Evolutionary conservation across 257 asterid species (phyloP).

Genomic region (Solanum bulbocastanum): DNA sequence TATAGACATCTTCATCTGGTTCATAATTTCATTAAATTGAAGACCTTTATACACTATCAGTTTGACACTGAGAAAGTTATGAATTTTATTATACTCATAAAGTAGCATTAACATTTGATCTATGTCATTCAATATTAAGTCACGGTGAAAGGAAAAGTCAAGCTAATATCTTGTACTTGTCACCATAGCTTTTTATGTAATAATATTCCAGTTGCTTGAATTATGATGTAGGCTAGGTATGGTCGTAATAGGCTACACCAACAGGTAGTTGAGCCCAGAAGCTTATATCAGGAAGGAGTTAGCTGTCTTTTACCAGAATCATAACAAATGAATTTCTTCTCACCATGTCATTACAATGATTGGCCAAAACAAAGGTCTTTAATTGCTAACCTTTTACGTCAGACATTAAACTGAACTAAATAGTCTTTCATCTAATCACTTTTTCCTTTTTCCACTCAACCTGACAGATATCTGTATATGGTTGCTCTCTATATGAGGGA

Average conservation of each 20-base stretch:
- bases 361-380: neutral
- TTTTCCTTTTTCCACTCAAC: neutral
- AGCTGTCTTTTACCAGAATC: neutral
- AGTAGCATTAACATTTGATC: neutral
- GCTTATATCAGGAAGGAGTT: neutral
- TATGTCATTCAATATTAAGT: neutral
- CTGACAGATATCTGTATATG: neutral
- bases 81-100: neutral
- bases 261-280: neutral
- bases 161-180: neutral
- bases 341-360: neutral
- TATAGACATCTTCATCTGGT: neutral
- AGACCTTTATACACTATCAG: neutral
- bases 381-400: neutral
- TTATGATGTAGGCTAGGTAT: neutral
- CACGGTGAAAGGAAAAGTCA: neutral
- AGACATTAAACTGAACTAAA: neutral
- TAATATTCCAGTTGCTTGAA: neutral
- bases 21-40: neutral
- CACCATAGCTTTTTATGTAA: neutral
- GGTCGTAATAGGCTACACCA: neutral
- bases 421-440: neutral
- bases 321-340: neutral
- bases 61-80: neutral
- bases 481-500: neutral